Base-by-base conservation (phyloP, 2,329 filamentous ascomycete species). In the Arthroderma sp. region DNA sequence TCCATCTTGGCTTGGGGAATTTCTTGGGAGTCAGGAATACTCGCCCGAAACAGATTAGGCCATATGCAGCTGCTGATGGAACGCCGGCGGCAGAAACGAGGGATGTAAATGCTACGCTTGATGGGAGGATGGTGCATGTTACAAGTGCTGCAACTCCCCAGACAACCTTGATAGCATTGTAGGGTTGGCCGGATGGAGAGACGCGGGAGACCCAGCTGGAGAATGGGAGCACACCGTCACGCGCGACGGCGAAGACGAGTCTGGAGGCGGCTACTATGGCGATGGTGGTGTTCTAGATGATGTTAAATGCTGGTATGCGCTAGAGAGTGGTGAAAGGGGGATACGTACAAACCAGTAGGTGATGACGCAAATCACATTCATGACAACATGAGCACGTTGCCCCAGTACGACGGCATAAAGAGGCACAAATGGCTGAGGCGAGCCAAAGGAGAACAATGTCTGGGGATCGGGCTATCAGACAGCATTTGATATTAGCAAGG, bases 191-290 rank as follows among this genome's bases (percentile, higher is more conserved):
- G 23, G 76, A 71, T 7, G 74, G 67, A 7, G 72, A 73, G 1
- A 84, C 79, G 17, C 72, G 67, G 2, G 79, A 77, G 44, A 83
- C 81, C 78, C 80, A 81, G 35, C 73, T 64, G 1, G 80, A 82
- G 67, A 77, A 82, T 0, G 81, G 81, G 2, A 83, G 71, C 19
- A 83, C 79, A 37, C 80, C 79, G 63, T 84, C 81, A 49, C 81
- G 76, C 28, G 81, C 81, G 2, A 84, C 80, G 43, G 81, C 81
- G 65, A 82, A 83, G 61, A 84, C 80, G 1, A 83, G 73, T n/a
- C 81, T 76, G 2, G 80, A 83, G 13, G 79, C 78, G 6, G 80
- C 81, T 11, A 81, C 74, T 47, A 82, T 77, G 19, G 80, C 79
- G 57, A 83, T 79, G 0, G 79, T 80, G 1, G 80, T 82, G 66